Conservation (phyloP, 306 rosid species). For the Vigna nakashimae region DNA sequence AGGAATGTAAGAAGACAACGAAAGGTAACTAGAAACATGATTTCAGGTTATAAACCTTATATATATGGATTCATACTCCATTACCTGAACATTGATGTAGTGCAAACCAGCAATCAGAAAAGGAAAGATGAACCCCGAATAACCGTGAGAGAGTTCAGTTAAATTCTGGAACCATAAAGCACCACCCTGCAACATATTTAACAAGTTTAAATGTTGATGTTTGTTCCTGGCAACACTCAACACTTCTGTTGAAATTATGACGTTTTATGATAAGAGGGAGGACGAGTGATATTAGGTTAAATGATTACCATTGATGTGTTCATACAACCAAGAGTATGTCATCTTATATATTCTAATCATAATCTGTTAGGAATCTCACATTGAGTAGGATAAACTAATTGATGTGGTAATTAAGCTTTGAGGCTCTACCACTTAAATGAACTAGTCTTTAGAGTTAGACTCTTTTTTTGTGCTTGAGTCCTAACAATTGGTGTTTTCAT, state of each 20-base stretch:
- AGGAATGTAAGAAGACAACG: slow-evolving; percentile 21
- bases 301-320: neutral
- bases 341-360: too few species aligned
- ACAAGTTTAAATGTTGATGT: slow-evolving; percentile 32
- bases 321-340: neutral
- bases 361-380: too few species aligned
- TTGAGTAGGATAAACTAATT: too few species aligned
- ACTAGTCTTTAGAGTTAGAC: too few species aligned
- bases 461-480: too few species aligned
- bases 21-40: slow-evolving; percentile 32
- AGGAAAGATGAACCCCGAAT: slow-evolving; percentile 80
- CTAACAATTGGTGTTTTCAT: too few species aligned
- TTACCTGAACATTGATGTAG: slow-evolving; percentile 76
- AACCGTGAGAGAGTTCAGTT: slow-evolving; percentile 74
- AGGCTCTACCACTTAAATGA: too few species aligned
- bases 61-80: slow-evolving; percentile 35
- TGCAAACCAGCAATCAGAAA: slow-evolving; percentile 78
- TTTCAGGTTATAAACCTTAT: slow-evolving; percentile 12
- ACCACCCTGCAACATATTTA: slow-evolving; percentile 78
- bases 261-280: neutral
- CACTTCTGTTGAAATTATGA: neutral
- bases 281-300: neutral
- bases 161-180: slow-evolving; percentile 91
- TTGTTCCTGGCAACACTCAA: slow-evolving; percentile 18
- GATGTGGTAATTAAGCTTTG: too few species aligned